Conservation (phyloP, 2,329 filamentous ascomycete species). For the Leptographium lundbergii region DNA sequence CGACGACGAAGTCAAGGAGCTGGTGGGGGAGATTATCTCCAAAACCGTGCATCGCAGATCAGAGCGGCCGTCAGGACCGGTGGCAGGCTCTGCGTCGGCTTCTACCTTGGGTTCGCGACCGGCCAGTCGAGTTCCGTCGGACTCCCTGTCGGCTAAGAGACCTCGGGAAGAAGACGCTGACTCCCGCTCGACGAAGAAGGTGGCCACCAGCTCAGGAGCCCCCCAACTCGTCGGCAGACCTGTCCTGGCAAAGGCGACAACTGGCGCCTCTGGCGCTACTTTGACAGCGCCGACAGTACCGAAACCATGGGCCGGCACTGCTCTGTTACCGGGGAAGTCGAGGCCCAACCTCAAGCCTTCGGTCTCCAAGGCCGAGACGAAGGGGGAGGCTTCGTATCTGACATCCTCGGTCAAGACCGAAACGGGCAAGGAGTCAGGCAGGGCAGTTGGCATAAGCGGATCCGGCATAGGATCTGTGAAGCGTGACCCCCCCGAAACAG, state of each 20-base stretch:
- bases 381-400: constrained; percentile 11
- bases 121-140: constrained; percentile 13
- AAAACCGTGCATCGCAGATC: constrained; percentile 29
- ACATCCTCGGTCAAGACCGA: not conserved
- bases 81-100: not conserved
- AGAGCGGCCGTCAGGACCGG: not conserved
- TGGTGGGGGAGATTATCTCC: constrained; percentile 36
- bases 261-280: constrained; percentile 12
- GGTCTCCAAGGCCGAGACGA: constrained; percentile 1
- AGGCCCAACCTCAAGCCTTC: constrained; percentile 29
- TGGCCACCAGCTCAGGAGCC: constrained; percentile 19
- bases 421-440: not conserved
- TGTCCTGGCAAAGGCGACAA: constrained; percentile 16
- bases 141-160: constrained; percentile 20
- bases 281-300: constrained; percentile 2
- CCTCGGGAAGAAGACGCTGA: constrained; percentile 27
- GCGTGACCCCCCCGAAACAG: not conserved
- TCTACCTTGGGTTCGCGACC: not conserved
- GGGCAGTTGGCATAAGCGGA: constrained; percentile 10
- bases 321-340: constrained; percentile 33
- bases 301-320: constrained; percentile 18
- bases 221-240: constrained; percentile 10
- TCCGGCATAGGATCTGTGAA: not conserved
- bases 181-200: constrained; percentile 24
- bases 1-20: constrained; percentile 48